Base-by-base conservation (phyloP, 768 basidiomycete genomes). In the Pholiota microspora region DNA sequence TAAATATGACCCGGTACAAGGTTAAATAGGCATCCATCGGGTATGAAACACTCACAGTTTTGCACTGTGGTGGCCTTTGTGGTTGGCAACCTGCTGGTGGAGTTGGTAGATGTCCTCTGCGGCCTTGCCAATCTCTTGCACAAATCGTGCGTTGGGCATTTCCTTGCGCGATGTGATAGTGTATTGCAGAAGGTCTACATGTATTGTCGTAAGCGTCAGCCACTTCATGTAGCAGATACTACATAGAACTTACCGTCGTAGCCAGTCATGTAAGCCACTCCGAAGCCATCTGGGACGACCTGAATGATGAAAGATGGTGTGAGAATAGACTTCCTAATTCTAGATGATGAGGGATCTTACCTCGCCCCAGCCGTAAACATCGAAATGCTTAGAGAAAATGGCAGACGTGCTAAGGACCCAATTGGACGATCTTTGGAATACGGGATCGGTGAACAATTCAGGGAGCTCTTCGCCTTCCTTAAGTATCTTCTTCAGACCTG, bases 351-450 rank as follows among this genome's bases (percentile, higher is more conserved):
- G 28, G 29, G 12, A 13, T 6, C 51, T 16, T 51, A 51, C 51
- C 79, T 93, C 91, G 46, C 95, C 95, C 95, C 95, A 98, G 12
- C 94, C 94, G 69, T 97, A 94, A 18, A 79, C 84, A 32, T 77
- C 80, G 64, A 98, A 85, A 68, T 90, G 87, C 56, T 85, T 86
- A n/a, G 89, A 92, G 62, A 88, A 89, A 27, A 98, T 77, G 4
- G 92, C 88, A 49, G 90, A 93, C 13, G 95, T 98, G 67, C 92
- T 94, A 60, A 98, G 73, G 5, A 85, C 84, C 95, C 95, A 98
- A 58, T 88, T 77, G 44, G 82, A 86, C 27, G 87, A 84, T 25
- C 89, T 83, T 38, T 74, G 70, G 62, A 81, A 85, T 18, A 94
- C 79, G 10, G 89, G 83, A 66, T 98, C 94, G 9, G 74, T 72